These are phyloP conservation scores for Pezicula carpinea DNA, from an alignment of 2,329 filamentous ascomycete species.

Conservation along the genomic window DNA sequence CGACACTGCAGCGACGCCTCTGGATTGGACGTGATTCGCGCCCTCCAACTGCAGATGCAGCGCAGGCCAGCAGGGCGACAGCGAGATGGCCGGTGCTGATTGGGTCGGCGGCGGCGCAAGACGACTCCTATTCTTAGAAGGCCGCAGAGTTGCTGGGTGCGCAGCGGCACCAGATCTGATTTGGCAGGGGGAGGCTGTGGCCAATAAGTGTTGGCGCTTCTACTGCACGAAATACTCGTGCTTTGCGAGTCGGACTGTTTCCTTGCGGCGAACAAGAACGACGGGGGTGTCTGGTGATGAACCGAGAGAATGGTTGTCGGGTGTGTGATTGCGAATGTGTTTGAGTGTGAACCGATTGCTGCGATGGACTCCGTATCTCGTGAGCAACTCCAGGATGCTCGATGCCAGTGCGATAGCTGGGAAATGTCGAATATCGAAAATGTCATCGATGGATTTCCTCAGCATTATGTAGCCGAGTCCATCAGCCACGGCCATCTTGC, in stretches of 20 bases:
- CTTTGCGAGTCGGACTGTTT: not conserved
- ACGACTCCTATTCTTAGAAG: slow-evolving; percentile 22
- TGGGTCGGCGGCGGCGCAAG: slow-evolving; percentile 8
- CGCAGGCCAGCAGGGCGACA: slow-evolving; percentile 10
- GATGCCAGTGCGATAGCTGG: not conserved
- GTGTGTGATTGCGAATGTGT: slow-evolving; percentile 6
- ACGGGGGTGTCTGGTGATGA: slow-evolving; percentile 6
- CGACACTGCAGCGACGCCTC: slow-evolving; percentile 3
- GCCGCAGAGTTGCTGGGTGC: slow-evolving; percentile 6
- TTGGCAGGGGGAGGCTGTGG: not conserved
- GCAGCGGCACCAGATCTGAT: slow-evolving; percentile 10
- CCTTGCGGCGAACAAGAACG: not conserved
- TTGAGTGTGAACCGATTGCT: slow-evolving; percentile 7
- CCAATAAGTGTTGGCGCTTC: not conserved
- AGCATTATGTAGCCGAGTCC: not conserved
- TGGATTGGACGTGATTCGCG: slow-evolving; percentile 25
- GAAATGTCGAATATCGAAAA: not conserved
- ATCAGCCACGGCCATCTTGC: not conserved
- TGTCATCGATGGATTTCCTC: not conserved
- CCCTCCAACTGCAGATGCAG: slow-evolving; percentile 19
- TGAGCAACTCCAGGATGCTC: slow-evolving; percentile 1
- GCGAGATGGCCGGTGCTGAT: slow-evolving; percentile 12
- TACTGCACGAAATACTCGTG: not conserved
- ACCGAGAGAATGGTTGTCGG: slow-evolving; percentile 17
- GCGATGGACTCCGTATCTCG: not conserved